Evolutionary conservation across 495 filamentous ascomycete species (phyloP).

Genomic region (Neurospora sp.): DNA sequence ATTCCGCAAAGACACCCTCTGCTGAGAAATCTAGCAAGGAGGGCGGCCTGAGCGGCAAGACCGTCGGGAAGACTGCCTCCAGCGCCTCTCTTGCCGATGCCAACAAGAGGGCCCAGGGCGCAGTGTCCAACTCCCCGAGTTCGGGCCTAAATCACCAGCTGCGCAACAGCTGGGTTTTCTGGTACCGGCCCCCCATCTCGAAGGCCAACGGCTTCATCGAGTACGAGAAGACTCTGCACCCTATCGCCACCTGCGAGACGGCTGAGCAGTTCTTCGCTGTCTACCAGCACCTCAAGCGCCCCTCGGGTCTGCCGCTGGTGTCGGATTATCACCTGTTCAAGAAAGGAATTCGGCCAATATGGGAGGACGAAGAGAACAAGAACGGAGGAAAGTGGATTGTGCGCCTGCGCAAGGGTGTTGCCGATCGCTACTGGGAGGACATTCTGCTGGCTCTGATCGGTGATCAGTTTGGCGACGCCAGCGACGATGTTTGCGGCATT

Average conservation of each 20-base stretch:
- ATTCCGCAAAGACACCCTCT: conserved; percentile 53
- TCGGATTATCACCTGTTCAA: conserved; percentile 98
- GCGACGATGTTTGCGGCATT: conserved; percentile 88
- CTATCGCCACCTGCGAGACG: conserved; percentile 70
- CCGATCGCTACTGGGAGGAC: conserved; percentile 97
- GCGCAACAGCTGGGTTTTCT: conserved; percentile 88
- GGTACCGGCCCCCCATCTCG: conserved; percentile 88
- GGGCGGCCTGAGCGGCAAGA: conserved; percentile 35
- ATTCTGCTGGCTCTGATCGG: conserved; percentile 83
- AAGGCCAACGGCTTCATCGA: conserved; percentile 84
- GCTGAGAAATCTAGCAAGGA: conserved; percentile 46
- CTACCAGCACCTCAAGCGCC: conserved; percentile 83
- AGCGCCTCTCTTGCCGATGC: conserved; percentile 33
- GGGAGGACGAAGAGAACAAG: conserved; percentile 97
- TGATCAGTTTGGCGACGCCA: conserved; percentile 88
- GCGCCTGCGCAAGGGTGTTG: conserved; percentile 88
- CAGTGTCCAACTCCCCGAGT: conserved; percentile 20
- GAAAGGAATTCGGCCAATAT: conserved; percentile 91
- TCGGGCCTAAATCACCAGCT: conserved; percentile 42
- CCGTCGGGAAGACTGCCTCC: conserved; percentile 28
- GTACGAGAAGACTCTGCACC: conserved; percentile 91
- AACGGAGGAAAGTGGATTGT: conserved; percentile 96
- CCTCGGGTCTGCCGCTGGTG: conserved; percentile 77
- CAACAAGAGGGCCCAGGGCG: conserved; percentile 15
- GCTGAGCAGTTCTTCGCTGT: conserved; percentile 91